Base-by-base conservation (phyloP, 305 asterid genomes). In the Fraxinus sp. region DNA sequence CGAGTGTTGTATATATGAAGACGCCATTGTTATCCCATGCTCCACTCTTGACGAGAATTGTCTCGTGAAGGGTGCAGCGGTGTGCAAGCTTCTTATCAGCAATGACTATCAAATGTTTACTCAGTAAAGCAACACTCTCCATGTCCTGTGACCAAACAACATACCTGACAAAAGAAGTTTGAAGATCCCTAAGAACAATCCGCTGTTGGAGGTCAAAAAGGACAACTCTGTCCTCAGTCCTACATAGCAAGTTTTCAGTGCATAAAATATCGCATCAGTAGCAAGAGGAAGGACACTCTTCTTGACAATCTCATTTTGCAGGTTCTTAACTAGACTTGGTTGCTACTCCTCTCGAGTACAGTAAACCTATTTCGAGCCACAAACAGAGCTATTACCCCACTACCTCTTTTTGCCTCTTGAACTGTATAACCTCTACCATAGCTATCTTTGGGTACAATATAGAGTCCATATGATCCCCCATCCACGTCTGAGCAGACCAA, bases 1-100 rank as follows among this genome's bases (percentile, higher is more conserved):
- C 88, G 9, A 90, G 88, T 16, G 92, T 90, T 10, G 92, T 88
- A 66, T 90, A 90, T 10, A 90, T 88, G 85, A 90, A 90, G 46
- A 90, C 91, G 77, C 91, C 92, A 14, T 88, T 90, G 73, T 90
- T 91, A 84, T 90, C 92, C 92, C 92, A 90, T 26, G 92, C 90
- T 80, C 91, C 92, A 84, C 91, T 90, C 84, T 90, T 90, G 59
- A 90, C 88, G 32, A 91, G 91, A 44, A 90, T 90, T 7, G 92
- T 90, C 89, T 90, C 92, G n/a, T 90, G 92, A 82, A 90, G 91
- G 16, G 91, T 90, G 85, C 92, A 90, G 22, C 87, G 91, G 70
- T 90, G 91, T 24, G 84, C 87, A 57, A 90, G 92, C 83, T 78
- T 85, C 84, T 90, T 90, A 77, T 88, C 90, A 76, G 92, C 89